phyloP scores from a whole-genome alignment of 805 yeast genomes.

The Candida ovalis region DNA sequence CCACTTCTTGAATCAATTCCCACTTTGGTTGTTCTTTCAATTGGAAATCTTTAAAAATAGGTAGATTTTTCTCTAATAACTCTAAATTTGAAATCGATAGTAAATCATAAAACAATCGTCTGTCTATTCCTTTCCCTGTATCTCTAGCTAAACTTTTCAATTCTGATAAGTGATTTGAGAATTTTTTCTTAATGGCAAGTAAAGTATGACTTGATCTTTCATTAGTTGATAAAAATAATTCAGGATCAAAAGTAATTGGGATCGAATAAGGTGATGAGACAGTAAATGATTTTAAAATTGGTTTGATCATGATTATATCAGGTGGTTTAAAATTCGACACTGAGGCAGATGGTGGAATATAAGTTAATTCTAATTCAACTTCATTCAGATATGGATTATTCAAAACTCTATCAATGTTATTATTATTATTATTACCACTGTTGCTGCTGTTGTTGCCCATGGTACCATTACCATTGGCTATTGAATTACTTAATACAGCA shows the following conservation, averaged over 20 bases:
- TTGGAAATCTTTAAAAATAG: constrained; percentile 13
- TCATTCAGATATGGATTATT: constrained; percentile 11
- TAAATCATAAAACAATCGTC: constrained; percentile 21
- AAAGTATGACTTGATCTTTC: constrained; percentile 15
- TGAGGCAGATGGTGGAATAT: constrained; percentile 4
- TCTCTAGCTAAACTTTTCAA: constrained; percentile 15
- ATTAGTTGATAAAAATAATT: constrained; percentile 8
- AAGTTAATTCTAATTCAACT: constrained; percentile 12
- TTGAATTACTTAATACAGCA: constrained; percentile 8
- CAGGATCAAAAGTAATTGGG: constrained; percentile 18
- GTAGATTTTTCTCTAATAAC: constrained; percentile 12
- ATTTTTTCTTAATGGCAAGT: constrained; percentile 12
- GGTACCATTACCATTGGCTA: background rate
- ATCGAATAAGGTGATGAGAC: constrained; percentile 18
- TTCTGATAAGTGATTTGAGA: constrained; percentile 8
- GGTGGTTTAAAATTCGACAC: constrained; percentile 9
- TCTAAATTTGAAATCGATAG: constrained; percentile 18
- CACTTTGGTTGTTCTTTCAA: constrained; percentile 17
- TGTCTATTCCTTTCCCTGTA: constrained; percentile 21
- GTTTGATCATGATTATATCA: constrained; percentile 12
- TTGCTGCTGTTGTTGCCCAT: too few species aligned
- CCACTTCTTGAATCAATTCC: constrained; percentile 6
- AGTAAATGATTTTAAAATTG: constrained; percentile 15
- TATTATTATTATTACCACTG: too few species aligned
- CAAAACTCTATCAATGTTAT: background rate